A percentile compares a stretch with the other conserved stretches of the same genome.
Evolutionary conservation across 2,329 filamentous ascomycete genomes (phyloP).

Genomic region (Incumbomyces delicatus): DNA sequence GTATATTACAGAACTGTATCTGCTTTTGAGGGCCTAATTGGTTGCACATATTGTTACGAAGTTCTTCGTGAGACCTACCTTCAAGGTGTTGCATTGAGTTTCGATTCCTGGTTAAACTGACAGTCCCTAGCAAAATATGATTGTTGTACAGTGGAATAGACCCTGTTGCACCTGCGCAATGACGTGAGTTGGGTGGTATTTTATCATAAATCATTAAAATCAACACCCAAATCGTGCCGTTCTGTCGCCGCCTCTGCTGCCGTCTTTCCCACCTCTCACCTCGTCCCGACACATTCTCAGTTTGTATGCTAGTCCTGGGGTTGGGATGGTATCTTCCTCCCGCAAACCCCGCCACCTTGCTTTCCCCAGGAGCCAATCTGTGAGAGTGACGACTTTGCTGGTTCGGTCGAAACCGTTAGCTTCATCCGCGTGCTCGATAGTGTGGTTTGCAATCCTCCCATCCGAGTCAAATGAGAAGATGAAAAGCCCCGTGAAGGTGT

Average conservation of each 20-base stretch:
- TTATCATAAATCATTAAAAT: slow-evolving; percentile 7
- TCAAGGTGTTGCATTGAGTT: no score
- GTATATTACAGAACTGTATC: no score
- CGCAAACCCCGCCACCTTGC: slow-evolving; percentile 43
- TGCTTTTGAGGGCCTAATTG: no score
- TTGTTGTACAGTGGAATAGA: not conserved
- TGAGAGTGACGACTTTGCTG: slow-evolving; percentile 77
- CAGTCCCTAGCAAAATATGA: not conserved
- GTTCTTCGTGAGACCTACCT: no score
- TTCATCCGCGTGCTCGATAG: slow-evolving; percentile 86
- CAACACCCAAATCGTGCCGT: not conserved
- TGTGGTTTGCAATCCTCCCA: slow-evolving; percentile 75
- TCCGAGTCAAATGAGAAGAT: slow-evolving; percentile 90
- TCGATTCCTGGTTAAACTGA: no score
- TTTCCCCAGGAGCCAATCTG: slow-evolving; percentile 85
- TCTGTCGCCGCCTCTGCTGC: not conserved
- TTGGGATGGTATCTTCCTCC: slow-evolving; percentile 25
- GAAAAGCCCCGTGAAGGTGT: slow-evolving; percentile 76
- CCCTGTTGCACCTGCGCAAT: not conserved
- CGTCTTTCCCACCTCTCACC: not conserved
- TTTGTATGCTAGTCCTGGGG: slow-evolving; percentile 17
- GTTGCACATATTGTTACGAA: no score
- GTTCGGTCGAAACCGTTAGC: slow-evolving; percentile 74
- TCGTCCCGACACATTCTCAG: slow-evolving; percentile 20
- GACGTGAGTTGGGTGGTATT: slow-evolving; percentile 4